Evolutionary conservation across 2,329 filamentous ascomycete species (phyloP), one percentile per base, ranked within the genome.

Genomic region (Zymoseptoria passerinii): DNA sequence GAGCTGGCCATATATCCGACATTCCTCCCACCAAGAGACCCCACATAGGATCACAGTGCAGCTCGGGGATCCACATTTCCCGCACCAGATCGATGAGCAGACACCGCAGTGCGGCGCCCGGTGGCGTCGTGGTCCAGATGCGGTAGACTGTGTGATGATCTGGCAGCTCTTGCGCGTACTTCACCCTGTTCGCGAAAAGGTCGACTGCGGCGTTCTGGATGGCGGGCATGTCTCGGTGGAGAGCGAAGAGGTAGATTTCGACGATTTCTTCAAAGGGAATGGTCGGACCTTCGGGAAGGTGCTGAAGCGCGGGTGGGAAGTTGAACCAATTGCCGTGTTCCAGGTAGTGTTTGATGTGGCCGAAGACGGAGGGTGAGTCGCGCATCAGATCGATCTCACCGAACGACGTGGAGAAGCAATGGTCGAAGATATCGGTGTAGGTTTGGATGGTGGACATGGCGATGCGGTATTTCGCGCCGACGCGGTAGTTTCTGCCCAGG

Each of bases 191-290:
- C 0, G 50, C 54, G 29, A 62, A 58, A 8, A 60, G 44, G 44
- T 65, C 59, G n/a, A 27, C 16, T 16, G 48, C 55, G 20, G 28
- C 44, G 51, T 65, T 65, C 49, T 63, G 61, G 8, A 65, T 52
- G 7, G 61, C 29, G 18, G 63, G 61, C 52, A 63, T 58, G 27
- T 50, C 52, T 23, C 55, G 54, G 8, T 54, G 27, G 8, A 55
- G 40, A n/a, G 53, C 63, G 48, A 63, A 58, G 13, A 50, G 20
- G 35, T 55, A 63, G 54, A 63, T 23, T 19, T 58, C 54, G 50
- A 63, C 54, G 52, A 65, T 52, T 2, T 51, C 56, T 58, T 61
- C 57, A 53, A 58, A 65, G 35, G 51, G 16, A n/a, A 44, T 44
- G 35, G 35, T 16, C 13, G 35, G 35, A 7, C 35, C 35, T n/a